Evolutionary conservation across 208 protist species (phyloP).

Genomic region (Trypanosoma lewisi): DNA sequence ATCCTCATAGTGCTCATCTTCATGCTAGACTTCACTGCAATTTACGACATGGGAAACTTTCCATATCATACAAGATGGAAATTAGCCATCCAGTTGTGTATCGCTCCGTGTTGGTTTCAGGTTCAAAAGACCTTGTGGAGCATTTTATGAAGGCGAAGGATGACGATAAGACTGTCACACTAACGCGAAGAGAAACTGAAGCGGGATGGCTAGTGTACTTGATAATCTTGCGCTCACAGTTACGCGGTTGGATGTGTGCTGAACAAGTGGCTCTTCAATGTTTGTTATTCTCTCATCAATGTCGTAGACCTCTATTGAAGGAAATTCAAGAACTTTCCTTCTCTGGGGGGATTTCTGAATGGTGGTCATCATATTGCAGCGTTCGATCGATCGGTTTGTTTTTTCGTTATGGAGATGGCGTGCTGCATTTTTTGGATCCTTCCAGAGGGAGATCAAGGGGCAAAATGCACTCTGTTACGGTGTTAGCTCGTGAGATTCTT

Average conservation of each 20-base stretch:
- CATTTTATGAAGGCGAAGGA: slow-evolving; percentile 46
- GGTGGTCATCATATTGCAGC: slow-evolving; percentile 61
- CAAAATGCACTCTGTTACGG: slow-evolving; percentile 27
- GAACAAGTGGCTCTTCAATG: slow-evolving; percentile 61
- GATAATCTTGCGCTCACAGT: slow-evolving; percentile 51
- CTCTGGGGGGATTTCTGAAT: slow-evolving; percentile 41
- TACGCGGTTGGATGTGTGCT: slow-evolving; percentile 62
- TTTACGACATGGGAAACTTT: slow-evolving; percentile 68
- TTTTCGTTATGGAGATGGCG: slow-evolving; percentile 37
- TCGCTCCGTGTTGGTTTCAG: slow-evolving; percentile 65
- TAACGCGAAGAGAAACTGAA: slow-evolving; percentile 20
- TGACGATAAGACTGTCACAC: slow-evolving; percentile 16
- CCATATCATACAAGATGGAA: slow-evolving; percentile 75
- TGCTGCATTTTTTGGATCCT: slow-evolving; percentile 12
- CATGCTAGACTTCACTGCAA: slow-evolving; percentile 57
- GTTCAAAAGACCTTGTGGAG: slow-evolving; percentile 67
- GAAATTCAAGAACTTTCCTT: slow-evolving; percentile 45
- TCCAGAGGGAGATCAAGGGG: slow-evolving; percentile 8
- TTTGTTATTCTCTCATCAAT: slow-evolving; percentile 18
- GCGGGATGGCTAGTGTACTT: slow-evolving; percentile 57
- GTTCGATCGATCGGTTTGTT: slow-evolving; percentile 64
- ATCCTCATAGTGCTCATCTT: slow-evolving; percentile 40
- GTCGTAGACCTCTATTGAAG: slow-evolving; percentile 11
- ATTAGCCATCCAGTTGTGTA: slow-evolving; percentile 62
- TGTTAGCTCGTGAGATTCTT: slow-evolving; percentile 33